Evolutionary conservation across 331 rosid species (phyloP), one percentile per base, ranked within the genome.

Genomic region (Telfairia occidentalis): DNA sequence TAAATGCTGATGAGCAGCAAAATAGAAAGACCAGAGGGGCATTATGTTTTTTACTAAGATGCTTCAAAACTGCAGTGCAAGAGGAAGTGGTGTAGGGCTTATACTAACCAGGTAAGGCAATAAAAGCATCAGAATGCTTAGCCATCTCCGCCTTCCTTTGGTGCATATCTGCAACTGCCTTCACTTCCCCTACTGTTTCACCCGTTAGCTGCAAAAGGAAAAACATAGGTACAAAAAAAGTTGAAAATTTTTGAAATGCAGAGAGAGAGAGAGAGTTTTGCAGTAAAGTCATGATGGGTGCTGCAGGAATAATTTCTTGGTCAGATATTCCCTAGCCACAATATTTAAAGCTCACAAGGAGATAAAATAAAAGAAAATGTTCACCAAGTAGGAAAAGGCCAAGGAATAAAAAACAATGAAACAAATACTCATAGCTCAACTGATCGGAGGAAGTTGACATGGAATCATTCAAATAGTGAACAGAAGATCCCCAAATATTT

Each of bases 81-180:
- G 30, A 57, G 53, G n/a, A 7, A 54, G 24, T 40, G 69, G 75
- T 75, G 74, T 54, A 83, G 76, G 60, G 81, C 60, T 76, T 60
- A 52, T 52, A 81, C 87, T 82, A 84, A 95, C 99, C 99, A 81
- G 99, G 99, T 63, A 95, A 89, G 85, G 97, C 99, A 86, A 95
- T 95, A 86, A 95, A 95, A 78, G 99, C 99, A 81, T 95, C 99
- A 5, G 99, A 95, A 86, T 92, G 99, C 86, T 83, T 92, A 13
- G 99, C 97, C 99, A 95, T 95, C 86, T 95, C 99, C 24, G 99
- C 99, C 81, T 95, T 95, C 83, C 99, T 90, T 87, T 92, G 97
- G 80, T 95, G 99, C 99, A 95, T 95, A 81, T 87, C 97, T 76
- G 97, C 97, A 3, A 95, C 99, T 71, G 99, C 96, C 78, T 92